Evolutionary conservation across 306 rosid species (phyloP).

Genomic region (Parietaria judaica): DNA sequence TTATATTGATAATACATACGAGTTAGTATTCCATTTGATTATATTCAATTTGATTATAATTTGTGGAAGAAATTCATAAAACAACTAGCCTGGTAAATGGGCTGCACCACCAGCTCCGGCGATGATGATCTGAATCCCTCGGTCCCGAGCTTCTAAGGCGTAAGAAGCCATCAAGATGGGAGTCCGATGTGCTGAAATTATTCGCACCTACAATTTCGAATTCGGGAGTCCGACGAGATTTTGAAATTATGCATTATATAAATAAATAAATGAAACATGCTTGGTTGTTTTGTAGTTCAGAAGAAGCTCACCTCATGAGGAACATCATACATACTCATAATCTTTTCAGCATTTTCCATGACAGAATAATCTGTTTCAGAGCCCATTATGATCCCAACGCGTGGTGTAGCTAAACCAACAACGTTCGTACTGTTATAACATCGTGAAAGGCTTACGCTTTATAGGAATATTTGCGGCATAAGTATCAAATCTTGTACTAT

Average conservation of each 20-base stretch:
- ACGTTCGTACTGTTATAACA: too few species aligned
- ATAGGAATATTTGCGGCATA: too few species aligned
- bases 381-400: slow-evolving; percentile 91
- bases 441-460: too few species aligned
- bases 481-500: too few species aligned
- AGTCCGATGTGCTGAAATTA: slow-evolving; percentile 89
- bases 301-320: too few species aligned
- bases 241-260: neutral
- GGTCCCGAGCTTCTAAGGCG: slow-evolving; percentile 54
- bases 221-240: neutral
- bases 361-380: slow-evolving; percentile 88
- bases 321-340: slow-evolving; percentile 40
- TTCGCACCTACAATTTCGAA: slow-evolving; percentile 48
- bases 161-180: slow-evolving; percentile 73
- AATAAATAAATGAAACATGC: too few species aligned
- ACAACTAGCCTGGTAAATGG: slow-evolving; percentile 69
- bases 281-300: too few species aligned
- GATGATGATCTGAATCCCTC: slow-evolving; percentile 77
- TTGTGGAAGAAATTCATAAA: neutral
- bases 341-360: slow-evolving; percentile 78
- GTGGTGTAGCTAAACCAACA: slow-evolving; percentile 34
- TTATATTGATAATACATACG: too few species aligned
- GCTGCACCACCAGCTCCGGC: slow-evolving; percentile 98
- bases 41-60: too few species aligned
- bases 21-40: too few species aligned